Evolutionary conservation across 225 moss, liverwort and hornwort species (phyloP).

Genomic region (Climacium dendroides): DNA sequence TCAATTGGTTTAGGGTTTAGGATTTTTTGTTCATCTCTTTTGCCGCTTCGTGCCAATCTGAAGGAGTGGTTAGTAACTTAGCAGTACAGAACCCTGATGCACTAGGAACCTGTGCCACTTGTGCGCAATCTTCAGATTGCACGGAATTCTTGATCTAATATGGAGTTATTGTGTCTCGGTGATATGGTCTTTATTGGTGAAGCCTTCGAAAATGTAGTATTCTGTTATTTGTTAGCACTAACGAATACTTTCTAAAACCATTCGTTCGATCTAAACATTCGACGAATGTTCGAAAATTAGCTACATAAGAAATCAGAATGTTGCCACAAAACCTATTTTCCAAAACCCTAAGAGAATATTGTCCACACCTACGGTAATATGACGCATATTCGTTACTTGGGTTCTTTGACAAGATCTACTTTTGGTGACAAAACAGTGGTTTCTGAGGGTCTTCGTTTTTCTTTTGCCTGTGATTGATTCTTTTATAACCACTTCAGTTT

Average conservation of each 20-base stretch:
- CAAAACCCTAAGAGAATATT: too few species aligned
- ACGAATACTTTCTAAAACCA: too few species aligned
- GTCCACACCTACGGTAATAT: not conserved
- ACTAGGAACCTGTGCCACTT: not conserved
- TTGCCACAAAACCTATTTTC: not conserved
- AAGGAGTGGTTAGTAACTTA: not conserved
- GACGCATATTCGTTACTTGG: not conserved
- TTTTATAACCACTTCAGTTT: not conserved
- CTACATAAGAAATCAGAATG: not conserved
- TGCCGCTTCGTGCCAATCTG: not conserved
- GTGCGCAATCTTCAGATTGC: not conserved
- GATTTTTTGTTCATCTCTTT: not conserved
- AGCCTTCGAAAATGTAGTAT: not conserved
- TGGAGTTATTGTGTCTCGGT: not conserved
- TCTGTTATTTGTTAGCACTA: not conserved
- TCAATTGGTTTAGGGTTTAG: not conserved
- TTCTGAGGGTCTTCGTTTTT: not conserved
- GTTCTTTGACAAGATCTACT: not conserved
- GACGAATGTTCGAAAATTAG: not conserved
- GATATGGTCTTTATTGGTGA: not conserved
- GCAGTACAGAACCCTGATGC: not conserved
- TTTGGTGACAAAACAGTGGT: not conserved
- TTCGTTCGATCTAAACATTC: too few species aligned
- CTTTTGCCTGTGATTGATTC: too few species aligned
- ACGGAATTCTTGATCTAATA: not conserved